Base-by-base conservation (phyloP, 306 rosid species). In the Prunus fruticosa region DNA sequence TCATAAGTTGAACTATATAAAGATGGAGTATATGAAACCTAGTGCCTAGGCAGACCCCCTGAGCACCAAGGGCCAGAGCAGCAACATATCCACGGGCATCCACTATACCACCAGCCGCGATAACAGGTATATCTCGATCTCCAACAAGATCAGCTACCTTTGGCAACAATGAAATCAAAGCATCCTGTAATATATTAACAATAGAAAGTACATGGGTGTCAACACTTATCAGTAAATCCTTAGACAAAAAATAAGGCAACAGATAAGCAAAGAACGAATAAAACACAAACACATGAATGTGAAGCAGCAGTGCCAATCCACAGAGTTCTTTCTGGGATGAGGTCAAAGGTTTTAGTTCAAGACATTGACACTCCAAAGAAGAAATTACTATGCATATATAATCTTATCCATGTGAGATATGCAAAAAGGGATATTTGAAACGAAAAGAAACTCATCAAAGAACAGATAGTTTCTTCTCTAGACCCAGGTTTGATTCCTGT, bases 21-120 rank as follows among this genome's bases (percentile, higher is more conserved):
- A 64, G 52, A 45, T 14, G 46, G 22, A 71, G 30, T 56, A 20
- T 74, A 79, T 57, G 83, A 71, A 66, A 93, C 98, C 97, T 91
- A 2, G 98, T 91, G 69, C 97, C 98, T 14, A 88, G 76, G 82
- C 93, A 86, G 57, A 91, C 62, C 27, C 92, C 98, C 64, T 78
- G 87, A 74, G 98, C 96, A 60, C 98, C 98, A 69, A 93, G 93
- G 75, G 98, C 98, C 73, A 93, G 64, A 22, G 93, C 93, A 71
- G 97, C 98, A 69, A 88, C 98, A 88, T 91, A 93, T 47, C 97
- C 97, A 10, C 93, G 85, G 3, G 84, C 88, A 82, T 91, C 96
- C 16, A 80, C 93, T 65, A 93, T 93, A 61, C 89, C 92, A 18
- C 98, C 97, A 1, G 98, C 90, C 11, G 98, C 96, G 41, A 93